Evolutionary conservation across 179 eudicot species (phyloP).

Genomic region (Nepenthes alata): DNA sequence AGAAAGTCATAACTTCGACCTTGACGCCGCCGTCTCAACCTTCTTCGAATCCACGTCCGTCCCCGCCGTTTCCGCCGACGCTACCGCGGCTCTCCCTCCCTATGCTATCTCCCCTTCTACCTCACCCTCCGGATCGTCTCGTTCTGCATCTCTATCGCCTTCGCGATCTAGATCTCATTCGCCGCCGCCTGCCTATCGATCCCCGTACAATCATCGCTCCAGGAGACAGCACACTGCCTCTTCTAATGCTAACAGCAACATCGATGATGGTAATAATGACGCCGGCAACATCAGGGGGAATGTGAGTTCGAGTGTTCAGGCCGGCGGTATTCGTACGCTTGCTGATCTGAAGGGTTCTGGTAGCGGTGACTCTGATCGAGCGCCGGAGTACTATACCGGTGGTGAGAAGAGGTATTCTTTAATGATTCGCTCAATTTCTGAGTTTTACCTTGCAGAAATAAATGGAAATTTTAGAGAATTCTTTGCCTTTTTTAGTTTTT

Average conservation of each 20-base stretch:
- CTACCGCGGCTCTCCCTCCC: conserved; percentile 8
- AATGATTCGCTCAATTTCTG: neutral
- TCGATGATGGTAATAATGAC: neutral
- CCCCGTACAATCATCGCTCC: conserved; percentile 31
- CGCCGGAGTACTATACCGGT: conserved; percentile 59
- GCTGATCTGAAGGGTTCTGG: conserved; percentile 49
- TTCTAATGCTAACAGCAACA: neutral
- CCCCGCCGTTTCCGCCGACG: conserved; percentile 6
- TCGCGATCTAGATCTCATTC: conserved; percentile 43
- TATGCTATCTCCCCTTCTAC: conserved; percentile 4
- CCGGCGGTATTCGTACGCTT: conserved; percentile 43
- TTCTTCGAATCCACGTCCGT: conserved; percentile 42
- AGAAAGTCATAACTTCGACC: conserved; percentile 61
- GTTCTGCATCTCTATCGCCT: conserved; percentile 7
- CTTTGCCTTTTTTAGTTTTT: too few relatives aligned
- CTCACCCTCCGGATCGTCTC: conserved; percentile 5
- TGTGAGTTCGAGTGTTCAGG: conserved; percentile 4
- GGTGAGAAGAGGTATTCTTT: conserved; percentile 54
- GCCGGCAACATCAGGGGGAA: neutral
- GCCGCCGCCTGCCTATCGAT: conserved; percentile 22
- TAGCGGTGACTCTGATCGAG: conserved; percentile 34
- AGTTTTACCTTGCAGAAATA: too few relatives aligned
- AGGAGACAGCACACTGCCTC: conserved; percentile 4
- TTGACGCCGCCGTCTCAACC: conserved; percentile 73
- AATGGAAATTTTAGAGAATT: too few relatives aligned